These are phyloP conservation scores for Claviceps pazoutovae DNA, from an alignment of 2,329 filamentous ascomycete species.

Conservation along the genomic window DNA sequence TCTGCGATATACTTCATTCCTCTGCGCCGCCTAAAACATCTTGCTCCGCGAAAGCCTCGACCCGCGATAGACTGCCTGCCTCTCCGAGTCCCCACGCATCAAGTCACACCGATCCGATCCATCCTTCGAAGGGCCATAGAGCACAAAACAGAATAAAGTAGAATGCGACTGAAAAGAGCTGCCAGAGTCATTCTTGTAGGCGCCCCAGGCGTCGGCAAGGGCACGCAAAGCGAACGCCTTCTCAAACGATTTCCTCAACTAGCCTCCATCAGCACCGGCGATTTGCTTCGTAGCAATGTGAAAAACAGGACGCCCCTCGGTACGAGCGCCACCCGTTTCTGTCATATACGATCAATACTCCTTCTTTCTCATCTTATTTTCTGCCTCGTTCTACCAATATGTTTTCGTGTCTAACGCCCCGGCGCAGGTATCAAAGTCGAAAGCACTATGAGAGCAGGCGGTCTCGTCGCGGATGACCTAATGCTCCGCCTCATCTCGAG, in stretches of 20 bases:
- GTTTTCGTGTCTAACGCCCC: slow-evolving; percentile 3
- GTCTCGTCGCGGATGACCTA: slow-evolving; percentile 79
- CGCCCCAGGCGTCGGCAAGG: slow-evolving; percentile 93
- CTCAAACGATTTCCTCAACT: slow-evolving; percentile 79
- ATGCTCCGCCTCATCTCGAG: slow-evolving; percentile 87
- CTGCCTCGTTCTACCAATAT: neutral
- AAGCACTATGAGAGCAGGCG: slow-evolving; percentile 71
- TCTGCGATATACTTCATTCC: too few relatives aligned
- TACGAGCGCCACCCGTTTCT: slow-evolving; percentile 23
- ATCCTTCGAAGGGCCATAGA: neutral
- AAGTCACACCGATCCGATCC: neutral
- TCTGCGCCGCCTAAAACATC: too few relatives aligned
- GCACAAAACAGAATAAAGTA: slow-evolving; percentile 34
- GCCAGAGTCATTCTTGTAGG: slow-evolving; percentile 91
- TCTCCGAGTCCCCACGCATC: neutral
- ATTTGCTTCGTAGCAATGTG: slow-evolving; percentile 85
- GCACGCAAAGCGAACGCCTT: slow-evolving; percentile 84
- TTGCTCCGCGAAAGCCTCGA: neutral
- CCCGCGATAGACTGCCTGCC: neutral
- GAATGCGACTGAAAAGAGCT: slow-evolving; percentile 59
- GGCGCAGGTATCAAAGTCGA: slow-evolving; percentile 74
- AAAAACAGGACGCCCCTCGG: slow-evolving; percentile 74
- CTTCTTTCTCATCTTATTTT: neutral
- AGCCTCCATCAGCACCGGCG: slow-evolving; percentile 83
- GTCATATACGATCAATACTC: neutral